These are phyloP conservation scores for Prunus mongolica DNA, from an alignment of 306 rosid genomes.

Conservation along the genomic window DNA sequence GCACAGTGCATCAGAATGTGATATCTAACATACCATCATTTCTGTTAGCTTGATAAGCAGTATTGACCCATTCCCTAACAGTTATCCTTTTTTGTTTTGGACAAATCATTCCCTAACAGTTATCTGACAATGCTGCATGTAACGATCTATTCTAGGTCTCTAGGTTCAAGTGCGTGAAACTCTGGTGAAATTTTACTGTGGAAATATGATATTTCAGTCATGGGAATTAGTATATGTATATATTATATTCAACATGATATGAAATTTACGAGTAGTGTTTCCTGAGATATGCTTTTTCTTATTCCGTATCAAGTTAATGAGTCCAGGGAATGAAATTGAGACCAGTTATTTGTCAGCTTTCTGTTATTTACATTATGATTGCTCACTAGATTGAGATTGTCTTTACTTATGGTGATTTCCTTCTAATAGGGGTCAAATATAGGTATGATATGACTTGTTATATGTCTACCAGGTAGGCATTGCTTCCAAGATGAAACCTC, in stretches of 20 bases:
- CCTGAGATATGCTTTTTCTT: neutral
- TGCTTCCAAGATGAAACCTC: conserved; percentile 40
- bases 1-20: neutral
- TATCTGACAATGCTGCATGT: neutral
- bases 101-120: neutral
- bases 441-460: neutral
- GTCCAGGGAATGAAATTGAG: neutral
- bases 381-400: neutral
- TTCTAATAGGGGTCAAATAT: neutral
- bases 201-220: neutral
- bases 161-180: neutral
- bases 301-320: neutral
- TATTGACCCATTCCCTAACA: neutral
- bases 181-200: neutral
- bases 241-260: neutral
- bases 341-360: neutral
- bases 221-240: neutral
- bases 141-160: neutral
- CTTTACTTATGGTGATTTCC: neutral
- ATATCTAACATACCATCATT: neutral
- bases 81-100: neutral
- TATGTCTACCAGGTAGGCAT: conserved; percentile 38
- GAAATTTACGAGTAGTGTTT: neutral
- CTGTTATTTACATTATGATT: neutral
- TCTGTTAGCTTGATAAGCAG: conserved; percentile 1